Conservation (phyloP, 441 rosid species). For the Gossypium lobatum region DNA sequence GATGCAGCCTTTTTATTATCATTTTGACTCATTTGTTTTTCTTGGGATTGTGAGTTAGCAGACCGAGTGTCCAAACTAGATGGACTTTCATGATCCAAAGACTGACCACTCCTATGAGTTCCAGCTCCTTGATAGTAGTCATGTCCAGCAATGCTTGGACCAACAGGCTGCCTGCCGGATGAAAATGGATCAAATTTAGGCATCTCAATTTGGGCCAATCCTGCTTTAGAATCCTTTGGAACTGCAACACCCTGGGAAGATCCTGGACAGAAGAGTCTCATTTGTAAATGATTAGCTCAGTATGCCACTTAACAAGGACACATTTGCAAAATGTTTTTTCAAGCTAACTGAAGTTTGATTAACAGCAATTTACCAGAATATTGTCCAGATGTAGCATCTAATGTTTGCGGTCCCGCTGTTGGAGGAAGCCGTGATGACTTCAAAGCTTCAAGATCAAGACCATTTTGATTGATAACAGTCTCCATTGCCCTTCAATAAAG, state of each 20-base stretch:
- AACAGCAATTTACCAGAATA: conserved; percentile 56
- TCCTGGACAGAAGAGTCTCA: conserved; percentile 42
- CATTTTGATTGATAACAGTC: conserved; percentile 87
- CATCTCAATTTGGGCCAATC: conserved; percentile 57
- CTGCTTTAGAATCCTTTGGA: conserved; percentile 51
- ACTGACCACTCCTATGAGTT: conserved; percentile 60
- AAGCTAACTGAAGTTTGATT: conserved; percentile 5
- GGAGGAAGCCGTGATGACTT: conserved; percentile 68
- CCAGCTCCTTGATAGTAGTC: conserved; percentile 75
- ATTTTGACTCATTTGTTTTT: conserved; percentile 44
- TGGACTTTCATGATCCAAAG: conserved; percentile 92
- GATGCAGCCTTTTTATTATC: conserved; percentile 50
- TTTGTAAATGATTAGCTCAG: conserved; percentile 12
- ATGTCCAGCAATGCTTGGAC: conserved; percentile 55
- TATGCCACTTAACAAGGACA: neutral
- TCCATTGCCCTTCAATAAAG: conserved; percentile 85
- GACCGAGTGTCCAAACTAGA: conserved; percentile 88
- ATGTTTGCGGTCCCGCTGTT: conserved; percentile 63
- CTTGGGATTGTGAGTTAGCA: conserved; percentile 81
- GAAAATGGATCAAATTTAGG: conserved; percentile 58
- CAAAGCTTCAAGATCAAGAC: conserved; percentile 91
- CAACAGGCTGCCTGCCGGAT: conserved; percentile 68
- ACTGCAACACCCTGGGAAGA: conserved; percentile 64
- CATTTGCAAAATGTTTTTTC: neutral
- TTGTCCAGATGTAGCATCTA: conserved; percentile 56